Conservation (phyloP, 2,329 filamentous ascomycete genomes). For the Pseudocercospora vitis region DNA sequence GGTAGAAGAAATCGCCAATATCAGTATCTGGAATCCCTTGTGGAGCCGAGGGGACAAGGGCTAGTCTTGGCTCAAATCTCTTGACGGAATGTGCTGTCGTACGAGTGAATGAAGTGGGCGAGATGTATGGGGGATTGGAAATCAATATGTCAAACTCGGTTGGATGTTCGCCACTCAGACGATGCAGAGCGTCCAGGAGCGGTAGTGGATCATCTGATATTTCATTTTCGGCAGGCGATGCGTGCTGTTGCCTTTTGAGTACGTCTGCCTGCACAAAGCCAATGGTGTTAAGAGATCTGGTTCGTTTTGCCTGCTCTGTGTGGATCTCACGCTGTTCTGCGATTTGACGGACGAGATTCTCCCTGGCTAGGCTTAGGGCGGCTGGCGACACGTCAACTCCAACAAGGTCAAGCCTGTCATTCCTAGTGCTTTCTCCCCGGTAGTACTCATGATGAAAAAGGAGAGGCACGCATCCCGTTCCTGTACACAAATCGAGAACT, state of each 20-base stretch:
- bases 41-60: conserved; percentile 64
- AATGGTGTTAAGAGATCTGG: conserved; percentile 25
- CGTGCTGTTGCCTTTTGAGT: conserved; percentile 7
- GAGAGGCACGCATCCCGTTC: conserved; percentile 85
- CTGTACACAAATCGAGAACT: conserved; percentile 84
- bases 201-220: conserved; percentile 5
- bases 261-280: conserved; percentile 41
- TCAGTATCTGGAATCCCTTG: conserved; percentile 7
- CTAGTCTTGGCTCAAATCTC: conserved; percentile 75
- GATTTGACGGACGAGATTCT: conserved; percentile 53
- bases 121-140: conserved; percentile 92
- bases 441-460: conserved; percentile 65
- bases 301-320: background rate
- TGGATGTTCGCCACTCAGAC: conserved; percentile 6
- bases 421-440: conserved; percentile 22
- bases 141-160: conserved; percentile 62
- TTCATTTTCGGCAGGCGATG: background rate
- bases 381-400: conserved; percentile 71
- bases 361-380: conserved; percentile 64
- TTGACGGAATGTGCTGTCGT: conserved; percentile 73
- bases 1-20: conserved; percentile 64
- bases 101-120: conserved; percentile 59
- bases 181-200: conserved; percentile 18
- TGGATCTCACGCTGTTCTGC: conserved; percentile 25
- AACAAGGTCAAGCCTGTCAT: conserved; percentile 50